Evolutionary conservation across 768 basidiomycete genomes (phyloP).

Genomic region (Cystobasidium onofrii): DNA sequence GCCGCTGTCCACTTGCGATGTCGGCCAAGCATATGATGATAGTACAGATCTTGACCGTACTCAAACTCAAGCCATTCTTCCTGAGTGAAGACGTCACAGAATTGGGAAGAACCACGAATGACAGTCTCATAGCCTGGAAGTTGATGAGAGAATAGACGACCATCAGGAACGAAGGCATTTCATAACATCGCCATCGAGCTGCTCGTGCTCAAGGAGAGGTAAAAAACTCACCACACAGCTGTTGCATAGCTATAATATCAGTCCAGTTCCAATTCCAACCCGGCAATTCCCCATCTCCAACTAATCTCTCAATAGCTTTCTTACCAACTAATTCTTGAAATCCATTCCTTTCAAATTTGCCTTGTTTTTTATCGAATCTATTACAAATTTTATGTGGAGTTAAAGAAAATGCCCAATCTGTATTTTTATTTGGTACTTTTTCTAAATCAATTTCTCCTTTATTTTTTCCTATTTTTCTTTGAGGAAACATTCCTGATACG

Average conservation of each 20-base stretch:
- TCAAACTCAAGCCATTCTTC: slow-evolving; percentile 46
- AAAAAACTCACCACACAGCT: slow-evolving; percentile 40
- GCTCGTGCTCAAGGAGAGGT: background rate
- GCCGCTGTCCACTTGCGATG: slow-evolving; percentile 28
- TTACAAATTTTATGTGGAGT: slow-evolving; percentile 25
- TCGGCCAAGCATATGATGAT: slow-evolving; percentile 1
- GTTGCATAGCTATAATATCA: slow-evolving; percentile 47
- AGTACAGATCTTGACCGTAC: slow-evolving; percentile 41
- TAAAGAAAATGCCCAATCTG: slow-evolving; percentile 14
- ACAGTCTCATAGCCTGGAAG: slow-evolving; percentile 46
- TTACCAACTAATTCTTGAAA: slow-evolving; percentile 1
- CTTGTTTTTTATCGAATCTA: slow-evolving; percentile 18
- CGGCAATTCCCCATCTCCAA: slow-evolving; percentile 29
- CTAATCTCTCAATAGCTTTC: slow-evolving; percentile 40
- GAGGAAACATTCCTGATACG: slow-evolving; percentile 12
- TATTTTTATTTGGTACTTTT: slow-evolving; percentile 19
- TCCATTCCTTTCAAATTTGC: background rate
- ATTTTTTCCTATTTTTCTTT: background rate
- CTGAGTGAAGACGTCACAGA: slow-evolving; percentile 47
- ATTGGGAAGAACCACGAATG: slow-evolving; percentile 42
- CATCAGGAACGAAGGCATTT: too few relatives aligned
- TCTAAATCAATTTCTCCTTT: slow-evolving; percentile 10
- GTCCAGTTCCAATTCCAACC: slow-evolving; percentile 42
- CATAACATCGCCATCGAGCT: too few relatives aligned
- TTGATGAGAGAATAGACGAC: background rate